These are phyloP conservation scores for Trichoderma gracile DNA, from an alignment of 2,329 filamentous ascomycete species.

Conservation along the genomic window DNA sequence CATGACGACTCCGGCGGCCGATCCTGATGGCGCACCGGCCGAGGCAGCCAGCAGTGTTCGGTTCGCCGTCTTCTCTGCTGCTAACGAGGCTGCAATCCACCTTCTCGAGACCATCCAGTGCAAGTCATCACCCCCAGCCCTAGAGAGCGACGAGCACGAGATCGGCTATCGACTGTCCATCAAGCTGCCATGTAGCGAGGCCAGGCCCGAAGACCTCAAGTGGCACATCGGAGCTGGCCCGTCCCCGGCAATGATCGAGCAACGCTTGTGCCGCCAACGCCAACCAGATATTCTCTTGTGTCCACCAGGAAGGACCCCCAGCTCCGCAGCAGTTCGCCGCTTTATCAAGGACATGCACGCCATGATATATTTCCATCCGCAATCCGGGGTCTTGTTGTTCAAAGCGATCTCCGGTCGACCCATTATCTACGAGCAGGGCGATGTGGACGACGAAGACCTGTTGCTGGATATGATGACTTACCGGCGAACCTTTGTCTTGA, in stretches of 20 bases:
- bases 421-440: conserved; percentile 15
- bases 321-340: conserved; percentile 2
- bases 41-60: neutral
- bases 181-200: neutral
- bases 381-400: neutral
- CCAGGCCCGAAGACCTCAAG: neutral
- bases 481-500: neutral
- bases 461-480: neutral
- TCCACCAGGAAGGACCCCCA: neutral
- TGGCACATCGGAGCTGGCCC: conserved; percentile 9
- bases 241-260: neutral
- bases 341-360: conserved; percentile 17
- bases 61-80: conserved; percentile 4
- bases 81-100: conserved; percentile 5
- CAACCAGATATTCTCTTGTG: conserved; percentile 7
- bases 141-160: neutral
- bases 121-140: neutral
- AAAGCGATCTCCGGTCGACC: conserved; percentile 4
- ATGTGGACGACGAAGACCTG: neutral
- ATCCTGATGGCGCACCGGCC: neutral
- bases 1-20: neutral
- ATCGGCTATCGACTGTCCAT: conserved; percentile 1
- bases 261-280: neutral
- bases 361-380: conserved; percentile 7
- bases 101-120: neutral